Evolutionary conservation across 2,329 filamentous ascomycete genomes (phyloP), one percentile per base, ranked within the genome.

Genomic region (Venturia carpophila): DNA sequence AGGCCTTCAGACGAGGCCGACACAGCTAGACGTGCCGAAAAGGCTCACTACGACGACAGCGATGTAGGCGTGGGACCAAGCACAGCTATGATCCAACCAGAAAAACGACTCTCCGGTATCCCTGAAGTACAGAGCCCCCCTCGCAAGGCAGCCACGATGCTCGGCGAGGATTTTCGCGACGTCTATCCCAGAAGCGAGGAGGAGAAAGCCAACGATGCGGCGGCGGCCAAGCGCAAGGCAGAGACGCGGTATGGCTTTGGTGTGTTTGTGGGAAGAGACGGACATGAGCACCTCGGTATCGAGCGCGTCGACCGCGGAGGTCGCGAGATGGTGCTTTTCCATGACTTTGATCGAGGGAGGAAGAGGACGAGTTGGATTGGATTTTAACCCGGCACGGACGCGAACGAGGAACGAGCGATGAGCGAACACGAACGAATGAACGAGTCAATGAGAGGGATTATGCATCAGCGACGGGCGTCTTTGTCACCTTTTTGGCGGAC

Each of bases 241-340:
- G 47, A 60, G 69, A 63, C 9, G 65, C 60, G 66, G 68, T 87
- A 84, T 69, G 83, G 79, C 0, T 84, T 86, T 70, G 84, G 83
- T 1, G 77, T 84, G 21, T 84, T 82, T 67, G 74, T 79, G 2
- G 85, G 84, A 0, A 76, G 83, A 34, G 84, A 87, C 70, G 84
- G 84, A 0, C 79, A 79, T 65, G 83, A 86, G 68, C 83, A 83
- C 71, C 73, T 85, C 13, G 84, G 84, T 0, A 80, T 87, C 67
- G 84, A 87, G 71, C 79, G 83, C 19, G 75, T 85, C 47, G 73
- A 73, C 72, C 9, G 71, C 70, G 39, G 67, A 71, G 52, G 75
- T 73, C 19, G 64, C 21, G 73, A 75, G 63, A 63, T 77, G 9
- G 73, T 76, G 24, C 63, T 64, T 10, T 64, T 64, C 47, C 43